These are phyloP conservation scores for Periglandula ipomoeae DNA, from an alignment of 2,329 filamentous ascomycete genomes.

Conservation along the genomic window DNA sequence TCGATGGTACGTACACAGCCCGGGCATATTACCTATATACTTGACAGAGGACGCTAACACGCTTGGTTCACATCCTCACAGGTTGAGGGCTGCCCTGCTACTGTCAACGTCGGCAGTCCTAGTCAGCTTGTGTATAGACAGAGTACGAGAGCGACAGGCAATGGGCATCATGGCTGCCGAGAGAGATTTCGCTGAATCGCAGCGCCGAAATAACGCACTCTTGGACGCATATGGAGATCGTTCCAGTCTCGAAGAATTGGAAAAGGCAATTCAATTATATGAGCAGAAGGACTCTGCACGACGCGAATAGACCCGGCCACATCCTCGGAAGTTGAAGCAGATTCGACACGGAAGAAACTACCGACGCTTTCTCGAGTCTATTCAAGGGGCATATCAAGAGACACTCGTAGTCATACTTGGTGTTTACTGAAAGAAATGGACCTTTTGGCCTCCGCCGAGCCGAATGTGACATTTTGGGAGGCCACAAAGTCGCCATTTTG, in stretches of 20 bases:
- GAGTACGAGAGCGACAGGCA: constrained; percentile 15
- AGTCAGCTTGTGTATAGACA: constrained; percentile 23
- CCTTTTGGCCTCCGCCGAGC: too few relatives aligned
- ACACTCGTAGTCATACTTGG: too few relatives aligned
- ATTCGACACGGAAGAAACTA: too few relatives aligned
- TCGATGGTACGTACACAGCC: constrained; percentile 20
- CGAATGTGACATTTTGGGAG: too few relatives aligned
- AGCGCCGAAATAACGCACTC: constrained; percentile 31
- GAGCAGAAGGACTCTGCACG: constrained; percentile 20
- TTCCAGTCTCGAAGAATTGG: constrained; percentile 37
- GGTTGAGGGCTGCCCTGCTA: neutral
- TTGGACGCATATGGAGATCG: constrained; percentile 42
- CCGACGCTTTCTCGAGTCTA: too few relatives aligned
- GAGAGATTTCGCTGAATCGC: constrained; percentile 24
- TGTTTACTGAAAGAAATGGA: too few relatives aligned
- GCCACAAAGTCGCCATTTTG: too few relatives aligned
- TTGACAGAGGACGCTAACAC: neutral
- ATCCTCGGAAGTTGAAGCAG: too few relatives aligned
- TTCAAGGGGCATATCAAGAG: too few relatives aligned
- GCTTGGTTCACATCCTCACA: neutral
- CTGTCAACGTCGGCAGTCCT: constrained; percentile 6
- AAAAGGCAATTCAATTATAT: constrained; percentile 38
- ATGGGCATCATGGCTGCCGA: constrained; percentile 18
- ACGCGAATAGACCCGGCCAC: too few relatives aligned
- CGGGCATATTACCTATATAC: neutral